Evolutionary conservation across 176 grass and related monocot genomes (phyloP).

Genomic region (Coix lacrymajobi): DNA sequence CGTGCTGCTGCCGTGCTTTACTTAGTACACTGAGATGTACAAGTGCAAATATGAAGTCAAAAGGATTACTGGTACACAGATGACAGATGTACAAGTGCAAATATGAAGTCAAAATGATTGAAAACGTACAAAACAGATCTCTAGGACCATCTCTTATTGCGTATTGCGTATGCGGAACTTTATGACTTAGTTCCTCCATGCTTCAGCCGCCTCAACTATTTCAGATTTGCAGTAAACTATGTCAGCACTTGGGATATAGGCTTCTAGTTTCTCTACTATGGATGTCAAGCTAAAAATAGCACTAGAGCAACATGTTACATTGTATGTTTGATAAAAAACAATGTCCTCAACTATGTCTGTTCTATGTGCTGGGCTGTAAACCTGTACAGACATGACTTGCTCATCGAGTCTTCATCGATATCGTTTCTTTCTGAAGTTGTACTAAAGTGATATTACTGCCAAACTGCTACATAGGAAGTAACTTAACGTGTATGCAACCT

Average conservation of each 20-base stretch:
- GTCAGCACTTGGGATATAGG: neutral
- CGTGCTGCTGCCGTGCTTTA: neutral
- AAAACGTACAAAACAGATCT: neutral
- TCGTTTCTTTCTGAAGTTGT: neutral
- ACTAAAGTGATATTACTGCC: neutral
- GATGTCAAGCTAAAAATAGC: neutral
- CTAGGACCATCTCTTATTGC: neutral
- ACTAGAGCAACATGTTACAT: neutral
- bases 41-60: neutral
- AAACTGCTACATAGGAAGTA: neutral
- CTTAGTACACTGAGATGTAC: neutral
- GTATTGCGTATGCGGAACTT: neutral
- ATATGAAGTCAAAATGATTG: neutral
- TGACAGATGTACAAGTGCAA: neutral
- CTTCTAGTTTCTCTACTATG: neutral
- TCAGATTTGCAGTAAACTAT: neutral
- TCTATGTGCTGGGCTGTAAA: neutral
- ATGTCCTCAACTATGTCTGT: neutral
- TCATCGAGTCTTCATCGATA: neutral
- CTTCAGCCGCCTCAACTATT: neutral
- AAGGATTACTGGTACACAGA: neutral
- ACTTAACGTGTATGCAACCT: neutral
- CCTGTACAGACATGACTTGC: neutral
- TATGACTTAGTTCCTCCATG: neutral
- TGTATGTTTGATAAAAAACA: neutral